Percentiles rank a stretch among this genome's conserved stretches.
These are phyloP conservation scores for Ogataea hybrid DNA, from an alignment of 1,139 yeast species.

Conservation along the genomic window DNA sequence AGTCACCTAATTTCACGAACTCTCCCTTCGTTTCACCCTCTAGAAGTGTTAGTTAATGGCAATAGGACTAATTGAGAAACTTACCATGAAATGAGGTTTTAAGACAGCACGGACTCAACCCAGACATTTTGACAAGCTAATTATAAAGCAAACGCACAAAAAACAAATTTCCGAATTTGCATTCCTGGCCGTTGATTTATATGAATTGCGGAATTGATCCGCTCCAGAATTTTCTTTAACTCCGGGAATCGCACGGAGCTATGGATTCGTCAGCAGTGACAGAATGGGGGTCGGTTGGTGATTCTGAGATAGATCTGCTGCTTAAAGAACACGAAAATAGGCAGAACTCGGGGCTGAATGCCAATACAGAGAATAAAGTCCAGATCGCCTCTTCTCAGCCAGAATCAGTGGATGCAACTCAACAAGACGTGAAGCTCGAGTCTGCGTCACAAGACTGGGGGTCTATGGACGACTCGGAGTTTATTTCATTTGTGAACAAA, in stretches of 20 bases:
- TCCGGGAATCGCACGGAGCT: too few relatives aligned
- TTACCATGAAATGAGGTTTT: conserved; percentile 41
- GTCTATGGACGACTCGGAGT: conserved; percentile 42
- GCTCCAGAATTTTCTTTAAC: background rate
- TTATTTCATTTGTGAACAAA: conserved; percentile 39
- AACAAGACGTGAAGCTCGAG: conserved; percentile 6
- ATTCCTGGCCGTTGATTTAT: too few relatives aligned
- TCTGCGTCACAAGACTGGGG: conserved; percentile 25
- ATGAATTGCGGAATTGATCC: background rate
- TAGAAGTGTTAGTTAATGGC: conserved; percentile 11
- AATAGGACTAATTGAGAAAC: background rate
- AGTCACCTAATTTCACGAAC: conserved; percentile 41
- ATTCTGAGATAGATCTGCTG: conserved; percentile 14
- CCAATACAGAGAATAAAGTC: background rate
- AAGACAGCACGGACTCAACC: conserved; percentile 48
- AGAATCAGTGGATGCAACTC: conserved; percentile 10
- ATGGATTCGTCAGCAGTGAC: conserved; percentile 3
- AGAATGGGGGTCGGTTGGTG: conserved; percentile 22
- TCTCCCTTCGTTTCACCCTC: conserved; percentile 49
- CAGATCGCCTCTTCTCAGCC: conserved; percentile 19
- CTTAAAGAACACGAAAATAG: conserved; percentile 2
- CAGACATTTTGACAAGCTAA: conserved; percentile 3
- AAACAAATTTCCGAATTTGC: background rate
- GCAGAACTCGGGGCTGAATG: background rate
- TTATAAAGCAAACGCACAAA: background rate